These are phyloP conservation scores for Aquilaria agallochum DNA, from an alignment of 441 rosid genomes.

Conservation along the genomic window DNA sequence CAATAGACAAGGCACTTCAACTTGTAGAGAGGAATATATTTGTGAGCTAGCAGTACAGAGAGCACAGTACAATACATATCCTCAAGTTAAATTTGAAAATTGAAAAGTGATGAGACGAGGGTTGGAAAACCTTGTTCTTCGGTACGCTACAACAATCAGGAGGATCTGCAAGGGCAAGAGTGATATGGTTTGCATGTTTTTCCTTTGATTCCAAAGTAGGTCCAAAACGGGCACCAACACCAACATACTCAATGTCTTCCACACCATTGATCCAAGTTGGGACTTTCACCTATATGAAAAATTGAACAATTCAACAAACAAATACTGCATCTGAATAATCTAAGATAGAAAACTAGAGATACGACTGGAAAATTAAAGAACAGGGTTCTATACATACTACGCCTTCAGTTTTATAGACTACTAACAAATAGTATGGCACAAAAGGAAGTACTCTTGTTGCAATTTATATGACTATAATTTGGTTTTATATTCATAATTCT, in stretches of 20 bases:
- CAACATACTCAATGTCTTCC: conserved; percentile 43
- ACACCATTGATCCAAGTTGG: conserved; percentile 39
- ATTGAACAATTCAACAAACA: neutral
- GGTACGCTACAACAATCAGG: conserved; percentile 46
- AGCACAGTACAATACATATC: neutral
- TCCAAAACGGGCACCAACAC: conserved; percentile 60
- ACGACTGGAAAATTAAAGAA: neutral
- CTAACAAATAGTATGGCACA: too few relatives aligned
- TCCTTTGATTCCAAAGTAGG: conserved; percentile 47
- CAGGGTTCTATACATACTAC: neutral
- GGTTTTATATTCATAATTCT: too few relatives aligned
- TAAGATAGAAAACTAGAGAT: neutral
- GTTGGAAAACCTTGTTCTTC: conserved; percentile 36
- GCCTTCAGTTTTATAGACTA: too few relatives aligned
- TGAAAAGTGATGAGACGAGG: conserved; percentile 2
- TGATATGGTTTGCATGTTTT: conserved; percentile 39
- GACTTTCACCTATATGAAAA: conserved; percentile 39
- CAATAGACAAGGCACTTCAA: conserved; percentile 13
- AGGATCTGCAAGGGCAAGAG: conserved; percentile 43
- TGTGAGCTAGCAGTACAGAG: conserved; percentile 2
- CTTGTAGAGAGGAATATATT: conserved; percentile 11
- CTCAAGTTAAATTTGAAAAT: conserved; percentile 7
- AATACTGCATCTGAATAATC: neutral
- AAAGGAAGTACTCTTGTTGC: too few relatives aligned
- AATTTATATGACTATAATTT: too few relatives aligned